Base-by-base conservation (phyloP, 805 yeast genomes). In the Ogataea paraovalis region DNA sequence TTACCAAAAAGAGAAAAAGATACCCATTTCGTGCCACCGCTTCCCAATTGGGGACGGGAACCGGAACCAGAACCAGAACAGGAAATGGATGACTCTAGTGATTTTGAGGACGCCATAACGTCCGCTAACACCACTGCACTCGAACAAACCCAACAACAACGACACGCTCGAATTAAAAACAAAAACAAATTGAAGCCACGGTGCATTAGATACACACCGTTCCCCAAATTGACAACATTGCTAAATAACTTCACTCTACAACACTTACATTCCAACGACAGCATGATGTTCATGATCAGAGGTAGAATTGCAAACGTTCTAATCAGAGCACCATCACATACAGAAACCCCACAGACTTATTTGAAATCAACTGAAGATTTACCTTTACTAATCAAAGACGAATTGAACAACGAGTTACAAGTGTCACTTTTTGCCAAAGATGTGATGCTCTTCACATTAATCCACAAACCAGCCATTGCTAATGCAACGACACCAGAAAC, bases 101-200 rank as follows among this genome's bases (percentile, higher is more conserved):
- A 34, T 34, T n/a, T 34, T 5, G 38, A 34, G 7, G 38, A 34
- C 20, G 38, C 38, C 6, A 16, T 34, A 12, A 34, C 38, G 16
- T 34, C 38, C 9, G 4, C 20, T 7, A 34, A n/a, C 7, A n/a
- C 38, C 6, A 16, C 10, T 7, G 28, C 10, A 25, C 9, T 6
- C 28, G 9, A 10, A 6, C 28, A 25, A 25, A 25, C n/a, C 30
- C 23, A 30, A 3, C 37, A 8, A 12, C 34, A 23, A 12, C 23
- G 28, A 18, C 42, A n/a, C n/a, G n/a, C n/a, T n/a, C n/a, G n/a
- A 25, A 41, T 19, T 37, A 41, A 41, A 20, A 19, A 37, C 39
- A 37, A 12, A 20, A 36, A 21, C 9, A 3, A 25, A 25, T 25
- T 25, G 28, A 25, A 25, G 9, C 34, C 34, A 30, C 13, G 34